Evolutionary conservation across 768 basidiomycete genomes (phyloP), one percentile per base, ranked within the genome.

Genomic region (Mrakia gelida): DNA sequence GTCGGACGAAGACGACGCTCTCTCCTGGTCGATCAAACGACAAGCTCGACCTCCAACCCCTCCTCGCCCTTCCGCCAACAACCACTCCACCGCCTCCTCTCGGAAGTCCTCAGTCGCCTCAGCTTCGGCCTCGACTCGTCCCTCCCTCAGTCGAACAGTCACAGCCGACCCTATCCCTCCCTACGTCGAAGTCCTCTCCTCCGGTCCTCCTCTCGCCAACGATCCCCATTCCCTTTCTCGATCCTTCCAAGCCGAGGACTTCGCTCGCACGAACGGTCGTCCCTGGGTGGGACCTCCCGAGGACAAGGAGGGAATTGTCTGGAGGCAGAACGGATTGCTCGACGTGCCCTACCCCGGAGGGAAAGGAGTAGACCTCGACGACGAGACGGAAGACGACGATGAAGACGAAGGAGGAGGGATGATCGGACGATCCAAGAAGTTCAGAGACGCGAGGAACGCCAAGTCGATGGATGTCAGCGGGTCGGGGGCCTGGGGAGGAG

Each of bases 101-200:
- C 65, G n/a, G n/a, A 61, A 45, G 32, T 61, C 32, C 18, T 52
- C 45, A 6, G 15, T 49, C 45, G 15, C 45, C 45, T 75, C 63
- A 68, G 21, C 54, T 16, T 38, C 62, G 65, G 54, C 28, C 45
- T 45, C 52, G 7, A 63, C 28, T 45, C 43, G 63, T 21, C 62
- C 30, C 2, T 28, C 45, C 16, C 75, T 67, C 30, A 75, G 38
- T 52, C 63, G 75, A 41, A 75, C 75, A 5, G 67, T 75, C 41
- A 75, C 75, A 52, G 75, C 63, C 62, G 75, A 75, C 43, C 75
- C 41, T 16, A 63, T 75, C 16, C 59, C 43, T 26, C 45, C 62
- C 3, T 65, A 67, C 30, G 75, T 67, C 52, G 56, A 73, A 54
- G 30, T 28, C 34, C 7, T 52, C 30, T 73, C 56, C 7, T 73